These are phyloP conservation scores for Fusarium falciforme DNA, from an alignment of 2,329 filamentous ascomycete genomes.

Conservation along the genomic window DNA sequence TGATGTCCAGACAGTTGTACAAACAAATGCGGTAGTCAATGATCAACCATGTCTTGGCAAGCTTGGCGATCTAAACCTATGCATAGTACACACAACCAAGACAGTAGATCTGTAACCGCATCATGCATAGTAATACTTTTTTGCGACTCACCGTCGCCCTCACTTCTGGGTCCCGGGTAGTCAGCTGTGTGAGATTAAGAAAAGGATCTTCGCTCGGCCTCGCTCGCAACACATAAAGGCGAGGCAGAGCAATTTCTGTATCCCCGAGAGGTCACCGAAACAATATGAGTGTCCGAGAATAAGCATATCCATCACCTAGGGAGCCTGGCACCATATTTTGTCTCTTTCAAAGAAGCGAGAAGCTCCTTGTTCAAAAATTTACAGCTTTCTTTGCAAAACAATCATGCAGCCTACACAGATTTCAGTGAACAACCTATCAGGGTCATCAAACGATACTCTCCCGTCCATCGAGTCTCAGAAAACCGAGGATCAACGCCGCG, in stretches of 20 bases:
- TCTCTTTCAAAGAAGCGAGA: not conserved
- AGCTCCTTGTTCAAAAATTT: not conserved
- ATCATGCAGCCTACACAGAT: not conserved
- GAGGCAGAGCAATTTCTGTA: not conserved
- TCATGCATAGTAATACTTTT: not conserved
- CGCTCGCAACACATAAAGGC: not conserved
- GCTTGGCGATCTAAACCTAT: not conserved
- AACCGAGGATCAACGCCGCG: not conserved
- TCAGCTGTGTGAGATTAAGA: not conserved
- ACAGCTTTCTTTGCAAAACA: not conserved
- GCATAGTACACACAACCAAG: not conserved
- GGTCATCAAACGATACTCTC: not conserved
- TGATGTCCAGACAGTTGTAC: not conserved
- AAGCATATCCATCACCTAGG: not conserved
- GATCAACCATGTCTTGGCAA: not conserved
- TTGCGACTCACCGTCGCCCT: not conserved
- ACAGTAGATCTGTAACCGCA: not conserved
- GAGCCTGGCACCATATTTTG: not conserved
- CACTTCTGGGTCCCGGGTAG: not conserved
- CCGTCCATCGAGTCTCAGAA: not conserved
- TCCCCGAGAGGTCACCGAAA: slow-evolving; percentile 1
- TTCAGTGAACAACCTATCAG: not conserved
- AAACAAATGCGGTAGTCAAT: not conserved
- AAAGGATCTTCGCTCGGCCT: not conserved
- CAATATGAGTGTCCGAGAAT: not conserved